Evolutionary conservation across 2,329 filamentous ascomycete species (phyloP).

Genomic region (Chrysosphaeria jannelii): DNA sequence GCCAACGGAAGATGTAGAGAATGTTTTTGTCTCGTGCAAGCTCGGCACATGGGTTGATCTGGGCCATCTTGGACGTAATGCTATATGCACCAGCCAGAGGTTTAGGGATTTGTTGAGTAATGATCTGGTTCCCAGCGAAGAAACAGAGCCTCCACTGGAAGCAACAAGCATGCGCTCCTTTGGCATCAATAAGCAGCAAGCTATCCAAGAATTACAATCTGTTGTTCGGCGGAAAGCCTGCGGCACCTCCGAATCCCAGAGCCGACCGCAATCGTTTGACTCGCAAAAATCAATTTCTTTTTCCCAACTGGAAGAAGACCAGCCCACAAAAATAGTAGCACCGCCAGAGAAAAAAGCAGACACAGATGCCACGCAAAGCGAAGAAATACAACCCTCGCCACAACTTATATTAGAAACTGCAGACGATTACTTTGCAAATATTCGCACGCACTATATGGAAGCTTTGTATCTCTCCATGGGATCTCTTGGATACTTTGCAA

Average conservation of each 20-base stretch:
- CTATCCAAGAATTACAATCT: conserved; percentile 32
- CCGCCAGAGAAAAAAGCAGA: not conserved
- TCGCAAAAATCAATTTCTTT: not conserved
- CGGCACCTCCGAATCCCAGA: conserved; percentile 11
- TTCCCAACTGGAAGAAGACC: not conserved
- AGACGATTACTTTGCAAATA: conserved; percentile 23
- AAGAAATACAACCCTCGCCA: not conserved
- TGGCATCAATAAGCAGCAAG: conserved; percentile 22
- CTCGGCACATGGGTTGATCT: conserved; percentile 36
- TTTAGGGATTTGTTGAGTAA: no score
- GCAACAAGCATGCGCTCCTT: conserved; percentile 18
- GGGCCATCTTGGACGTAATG: conserved; percentile 17
- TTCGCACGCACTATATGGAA: conserved; percentile 26
- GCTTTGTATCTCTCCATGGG: conserved; percentile 35
- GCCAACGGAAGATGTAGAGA: conserved; percentile 30
- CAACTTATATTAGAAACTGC: conserved; percentile 12
- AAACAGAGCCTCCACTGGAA: conserved; percentile 8
- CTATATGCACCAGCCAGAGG: conserved; percentile 16
- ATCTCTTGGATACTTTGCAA: conserved; percentile 57
- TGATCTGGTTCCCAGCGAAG: conserved; percentile 7
- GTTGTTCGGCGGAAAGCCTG: conserved; percentile 17
- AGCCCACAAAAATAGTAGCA: not conserved
- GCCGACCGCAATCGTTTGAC: conserved; percentile 10
- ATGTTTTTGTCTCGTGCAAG: conserved; percentile 36
- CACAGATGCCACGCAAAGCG: not conserved